Conservation (phyloP, 352 stramenopile genomes). For the Phytopythium chamaehyphon region DNA sequence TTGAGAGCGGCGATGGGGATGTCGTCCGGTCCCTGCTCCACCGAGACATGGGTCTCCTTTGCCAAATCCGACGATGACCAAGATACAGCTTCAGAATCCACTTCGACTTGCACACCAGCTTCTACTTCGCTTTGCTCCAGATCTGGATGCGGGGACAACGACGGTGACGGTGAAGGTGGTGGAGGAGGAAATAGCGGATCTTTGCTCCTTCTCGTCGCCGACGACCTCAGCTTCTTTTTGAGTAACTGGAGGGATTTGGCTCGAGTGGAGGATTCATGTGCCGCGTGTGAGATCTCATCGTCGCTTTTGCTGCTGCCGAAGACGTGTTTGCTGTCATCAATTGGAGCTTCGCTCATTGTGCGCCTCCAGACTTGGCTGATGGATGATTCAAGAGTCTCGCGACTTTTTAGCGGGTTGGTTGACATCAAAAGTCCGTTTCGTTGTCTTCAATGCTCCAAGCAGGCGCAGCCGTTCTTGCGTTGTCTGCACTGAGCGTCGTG, state of each 20-base stretch:
- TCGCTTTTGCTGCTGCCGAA: too few relatives aligned
- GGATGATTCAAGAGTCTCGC: too few relatives aligned
- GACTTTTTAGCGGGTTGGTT: background rate
- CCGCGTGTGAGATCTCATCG: too few relatives aligned
- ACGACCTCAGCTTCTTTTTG: constrained; percentile 18
- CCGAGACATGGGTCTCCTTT: background rate
- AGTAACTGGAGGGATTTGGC: constrained; percentile 17
- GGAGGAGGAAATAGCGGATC: background rate
- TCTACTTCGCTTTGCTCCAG: too few relatives aligned
- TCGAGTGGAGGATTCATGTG: background rate
- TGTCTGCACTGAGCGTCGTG: background rate
- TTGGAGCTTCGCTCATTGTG: too few relatives aligned
- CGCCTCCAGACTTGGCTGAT: too few relatives aligned
- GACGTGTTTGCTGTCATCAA: too few relatives aligned
- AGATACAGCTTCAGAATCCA: background rate
- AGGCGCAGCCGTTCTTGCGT: background rate
- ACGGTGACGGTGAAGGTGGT: too few relatives aligned
- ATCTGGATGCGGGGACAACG: too few relatives aligned
- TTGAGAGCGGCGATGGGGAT: constrained; percentile 1
- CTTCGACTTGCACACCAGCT: too few relatives aligned
- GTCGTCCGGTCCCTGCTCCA: background rate
- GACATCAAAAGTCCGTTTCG: background rate
- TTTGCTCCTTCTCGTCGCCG: constrained; percentile 9
- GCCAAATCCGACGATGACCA: background rate
- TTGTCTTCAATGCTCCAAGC: background rate